These are phyloP conservation scores for Phaeotremella skinneri DNA, from an alignment of 768 basidiomycete species.

Conservation along the genomic window DNA sequence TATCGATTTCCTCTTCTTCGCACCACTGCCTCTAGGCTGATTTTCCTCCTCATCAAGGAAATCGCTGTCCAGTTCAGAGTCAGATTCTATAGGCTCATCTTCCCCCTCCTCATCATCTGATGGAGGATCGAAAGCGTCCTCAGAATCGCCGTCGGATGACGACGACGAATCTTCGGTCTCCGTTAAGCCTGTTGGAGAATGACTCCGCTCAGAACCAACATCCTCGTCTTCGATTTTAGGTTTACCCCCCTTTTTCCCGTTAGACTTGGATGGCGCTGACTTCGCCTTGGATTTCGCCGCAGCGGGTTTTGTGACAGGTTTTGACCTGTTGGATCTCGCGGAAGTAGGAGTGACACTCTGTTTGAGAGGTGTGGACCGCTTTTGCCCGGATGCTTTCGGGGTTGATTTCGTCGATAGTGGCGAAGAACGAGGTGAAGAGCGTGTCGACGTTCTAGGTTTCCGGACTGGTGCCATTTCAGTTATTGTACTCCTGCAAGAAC, in stretches of 20 bases:
- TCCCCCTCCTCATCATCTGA: constrained; percentile 27
- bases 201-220: constrained; percentile 56
- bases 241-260: constrained; percentile 38
- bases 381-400: not conserved
- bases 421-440: constrained; percentile 10
- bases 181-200: constrained; percentile 30
- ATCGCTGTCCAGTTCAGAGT: constrained; percentile 29
- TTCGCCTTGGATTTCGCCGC: not conserved
- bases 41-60: constrained; percentile 31
- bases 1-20: constrained; percentile 17
- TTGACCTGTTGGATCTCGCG: constrained; percentile 3
- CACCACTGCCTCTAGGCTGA: not conserved
- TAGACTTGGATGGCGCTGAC: not conserved
- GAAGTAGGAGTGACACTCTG: not conserved
- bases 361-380: not conserved
- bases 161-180: constrained; percentile 16
- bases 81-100: constrained; percentile 18
- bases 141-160: constrained; percentile 28
- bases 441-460: not conserved
- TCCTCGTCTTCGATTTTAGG: constrained; percentile 52
- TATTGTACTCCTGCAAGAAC: too few species aligned
- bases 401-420: constrained; percentile 8
- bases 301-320: constrained; percentile 4
- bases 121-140: constrained; percentile 38
- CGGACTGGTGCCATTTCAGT: constrained; percentile 3